Percentiles rank a stretch among this genome's conserved stretches.
Evolutionary conservation across 495 filamentous ascomycete species (phyloP).

Genomic region (Penicillium goetzii): DNA sequence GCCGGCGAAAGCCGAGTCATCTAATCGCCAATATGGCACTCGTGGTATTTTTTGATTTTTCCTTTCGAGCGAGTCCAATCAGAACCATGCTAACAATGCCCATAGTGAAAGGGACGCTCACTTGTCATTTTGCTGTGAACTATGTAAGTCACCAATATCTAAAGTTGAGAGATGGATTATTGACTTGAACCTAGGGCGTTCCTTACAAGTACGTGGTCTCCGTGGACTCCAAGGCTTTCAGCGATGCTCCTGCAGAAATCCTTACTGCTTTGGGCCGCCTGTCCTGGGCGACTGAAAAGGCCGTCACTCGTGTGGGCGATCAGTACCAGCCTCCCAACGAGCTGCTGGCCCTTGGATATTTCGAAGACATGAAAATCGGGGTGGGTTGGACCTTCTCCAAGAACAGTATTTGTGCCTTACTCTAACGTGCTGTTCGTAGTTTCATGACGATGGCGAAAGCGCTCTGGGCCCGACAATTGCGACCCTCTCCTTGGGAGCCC

Average conservation of each 20-base stretch:
- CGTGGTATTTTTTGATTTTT: background rate
- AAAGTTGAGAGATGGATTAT: conserved; percentile 12
- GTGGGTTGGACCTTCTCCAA: conserved; percentile 49
- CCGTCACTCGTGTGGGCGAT: conserved; percentile 34
- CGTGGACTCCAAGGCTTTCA: conserved; percentile 65
- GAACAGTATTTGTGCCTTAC: background rate
- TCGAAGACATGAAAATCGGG: conserved; percentile 67
- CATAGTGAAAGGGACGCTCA: conserved; percentile 48
- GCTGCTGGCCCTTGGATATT: conserved; percentile 73
- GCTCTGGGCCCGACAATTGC: conserved; percentile 76
- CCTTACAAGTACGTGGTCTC: conserved; percentile 81
- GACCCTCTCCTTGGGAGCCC: conserved; percentile 72
- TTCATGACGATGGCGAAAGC: conserved; percentile 83
- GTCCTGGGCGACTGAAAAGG: conserved; percentile 63
- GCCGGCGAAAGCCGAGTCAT: conserved; percentile 21
- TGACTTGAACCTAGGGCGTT: conserved; percentile 59
- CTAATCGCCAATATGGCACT: background rate
- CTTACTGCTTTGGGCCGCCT: conserved; percentile 61
- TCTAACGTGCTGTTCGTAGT: conserved; percentile 49
- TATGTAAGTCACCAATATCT: conserved; percentile 55
- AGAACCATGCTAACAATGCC: background rate
- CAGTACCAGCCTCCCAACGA: conserved; percentile 62
- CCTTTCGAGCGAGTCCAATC: background rate
- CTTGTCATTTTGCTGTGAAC: conserved; percentile 71
- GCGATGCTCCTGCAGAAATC: conserved; percentile 60